Base-by-base conservation (phyloP, 176 grass and related monocot genomes). In the Carex myosuroides region DNA sequence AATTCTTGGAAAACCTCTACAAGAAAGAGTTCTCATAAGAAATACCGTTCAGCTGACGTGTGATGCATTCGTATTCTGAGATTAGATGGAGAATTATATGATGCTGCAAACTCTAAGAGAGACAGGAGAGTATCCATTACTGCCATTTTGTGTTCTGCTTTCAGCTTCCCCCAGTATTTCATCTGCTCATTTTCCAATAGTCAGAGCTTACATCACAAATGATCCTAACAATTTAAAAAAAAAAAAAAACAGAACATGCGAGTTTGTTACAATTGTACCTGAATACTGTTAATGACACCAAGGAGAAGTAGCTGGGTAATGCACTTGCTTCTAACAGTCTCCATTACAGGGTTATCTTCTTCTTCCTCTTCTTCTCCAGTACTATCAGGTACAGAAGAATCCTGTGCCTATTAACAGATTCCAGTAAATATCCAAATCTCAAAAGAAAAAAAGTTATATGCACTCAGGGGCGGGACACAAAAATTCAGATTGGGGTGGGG, bases 41-140 rank as follows among this genome's bases (percentile, higher is more conserved):
- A 21, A 75, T 90, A 96, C 97, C 97, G 91, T 92, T 99, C 91
- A 83, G 88, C 69, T 39, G 91, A 82, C 79, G 93, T 95, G 82
- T 96, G 90, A 84, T 94, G 93, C 97, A 99, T 99, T 83, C 97
- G 87, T 14, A 89, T 91, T 87, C 91, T 94, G 77, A 99, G 91
- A 79, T 95, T 99, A 79, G 93, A 96, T 70, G 93, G 81, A 29
- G 97, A 99, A 82, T 99, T 99, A 88, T 99, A 99, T 11, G 91
- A 92, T 72, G 97, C 87, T 85, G 97, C 91, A 95, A 96, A 99
- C 82, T 99, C 97, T 64, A 99, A 89, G 53, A 99, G 91, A 60
- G 97, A 96, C 32, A 96, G 86, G 70, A 99, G 89, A 79, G 94
- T 92, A 82, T 99, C 97, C 93, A 99, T 91, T 88, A 99, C 88